phyloP scores from a whole-genome alignment of 1,284 basidiomycete genomes.

The Ganoderma sinense region DNA sequence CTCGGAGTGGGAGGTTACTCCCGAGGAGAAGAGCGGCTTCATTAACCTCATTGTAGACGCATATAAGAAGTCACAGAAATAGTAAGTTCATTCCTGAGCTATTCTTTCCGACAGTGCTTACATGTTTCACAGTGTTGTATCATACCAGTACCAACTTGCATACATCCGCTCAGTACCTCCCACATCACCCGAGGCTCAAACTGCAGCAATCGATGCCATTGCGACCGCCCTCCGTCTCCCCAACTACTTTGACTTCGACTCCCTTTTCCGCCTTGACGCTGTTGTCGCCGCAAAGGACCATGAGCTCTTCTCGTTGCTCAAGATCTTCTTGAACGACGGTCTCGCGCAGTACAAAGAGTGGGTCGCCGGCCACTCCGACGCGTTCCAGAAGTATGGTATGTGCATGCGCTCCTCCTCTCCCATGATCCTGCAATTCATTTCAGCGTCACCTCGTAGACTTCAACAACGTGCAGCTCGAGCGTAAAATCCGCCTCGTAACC shows the following conservation, averaged over 20 bases:
- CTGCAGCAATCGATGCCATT: slow-evolving; percentile 69
- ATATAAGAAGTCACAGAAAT: slow-evolving; percentile 64
- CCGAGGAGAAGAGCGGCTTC: slow-evolving; percentile 75
- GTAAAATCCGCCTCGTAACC: slow-evolving; percentile 85
- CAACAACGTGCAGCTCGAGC: slow-evolving; percentile 66
- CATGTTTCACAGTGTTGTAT: slow-evolving; percentile 50
- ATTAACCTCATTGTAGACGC: slow-evolving; percentile 72
- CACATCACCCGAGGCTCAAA: slow-evolving; percentile 55
- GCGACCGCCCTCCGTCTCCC: slow-evolving; percentile 76
- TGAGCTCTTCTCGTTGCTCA: slow-evolving; percentile 72
- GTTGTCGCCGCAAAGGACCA: slow-evolving; percentile 74
- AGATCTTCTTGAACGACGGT: slow-evolving; percentile 77
- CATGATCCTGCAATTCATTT: neutral
- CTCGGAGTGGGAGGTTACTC: slow-evolving; percentile 77
- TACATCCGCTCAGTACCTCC: slow-evolving; percentile 68
- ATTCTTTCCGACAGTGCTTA: neutral
- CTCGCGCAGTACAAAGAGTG: slow-evolving; percentile 72
- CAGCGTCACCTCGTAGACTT: slow-evolving; percentile 47
- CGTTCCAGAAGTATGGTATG: slow-evolving; percentile 70
- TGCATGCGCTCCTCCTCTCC: slow-evolving; percentile 18
- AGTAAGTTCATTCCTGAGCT: slow-evolving; percentile 48
- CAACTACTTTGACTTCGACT: slow-evolving; percentile 81
- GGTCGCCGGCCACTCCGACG: slow-evolving; percentile 59
- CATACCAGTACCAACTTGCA: slow-evolving; percentile 71
- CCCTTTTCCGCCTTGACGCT: slow-evolving; percentile 80